phyloP scores from a whole-genome alignment of 2,329 filamentous ascomycete species.

The Fusarium sp. region DNA sequence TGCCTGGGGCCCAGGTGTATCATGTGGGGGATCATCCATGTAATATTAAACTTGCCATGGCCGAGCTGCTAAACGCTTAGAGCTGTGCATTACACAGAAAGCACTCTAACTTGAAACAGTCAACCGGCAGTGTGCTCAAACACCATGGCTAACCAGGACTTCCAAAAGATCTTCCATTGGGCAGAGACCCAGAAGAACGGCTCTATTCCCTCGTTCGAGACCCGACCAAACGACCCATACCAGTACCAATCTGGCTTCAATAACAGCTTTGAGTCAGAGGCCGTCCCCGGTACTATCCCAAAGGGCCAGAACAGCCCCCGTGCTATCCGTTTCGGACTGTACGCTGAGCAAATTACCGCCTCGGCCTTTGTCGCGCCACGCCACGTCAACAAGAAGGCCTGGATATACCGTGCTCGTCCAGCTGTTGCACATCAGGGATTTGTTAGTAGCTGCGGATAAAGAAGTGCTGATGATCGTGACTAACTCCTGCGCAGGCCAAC shows the following conservation, averaged over 20 bases:
- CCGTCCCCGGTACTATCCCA: constrained; percentile 58
- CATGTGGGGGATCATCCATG: too few relatives aligned
- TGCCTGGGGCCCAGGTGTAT: too few relatives aligned
- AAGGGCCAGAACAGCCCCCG: constrained; percentile 57
- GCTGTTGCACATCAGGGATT: constrained; percentile 45
- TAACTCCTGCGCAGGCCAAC: not conserved
- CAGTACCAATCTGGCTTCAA: constrained; percentile 67
- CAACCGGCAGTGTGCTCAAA: too few relatives aligned
- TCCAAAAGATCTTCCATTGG: constrained; percentile 66
- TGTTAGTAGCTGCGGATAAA: not conserved
- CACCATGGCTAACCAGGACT: constrained; percentile 46
- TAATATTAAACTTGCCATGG: too few relatives aligned
- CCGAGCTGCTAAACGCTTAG: too few relatives aligned
- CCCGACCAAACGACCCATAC: constrained; percentile 55
- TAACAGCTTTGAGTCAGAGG: constrained; percentile 57
- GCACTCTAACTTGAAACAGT: too few relatives aligned
- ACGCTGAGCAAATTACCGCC: constrained; percentile 58
- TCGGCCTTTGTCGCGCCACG: constrained; percentile 46
- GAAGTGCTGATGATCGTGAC: too few relatives aligned
- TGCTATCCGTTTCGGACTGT: constrained; percentile 51
- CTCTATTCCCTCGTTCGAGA: constrained; percentile 63
- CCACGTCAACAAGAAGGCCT: constrained; percentile 44
- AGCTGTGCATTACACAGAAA: too few relatives aligned
- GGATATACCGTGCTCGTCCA: constrained; percentile 42
- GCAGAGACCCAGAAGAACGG: constrained; percentile 69